A percentile compares a stretch with the other conserved stretches of the same genome.
These are phyloP conservation scores for Auricularia sp. DNA, from an alignment of 768 basidiomycete genomes.

Conservation along the genomic window DNA sequence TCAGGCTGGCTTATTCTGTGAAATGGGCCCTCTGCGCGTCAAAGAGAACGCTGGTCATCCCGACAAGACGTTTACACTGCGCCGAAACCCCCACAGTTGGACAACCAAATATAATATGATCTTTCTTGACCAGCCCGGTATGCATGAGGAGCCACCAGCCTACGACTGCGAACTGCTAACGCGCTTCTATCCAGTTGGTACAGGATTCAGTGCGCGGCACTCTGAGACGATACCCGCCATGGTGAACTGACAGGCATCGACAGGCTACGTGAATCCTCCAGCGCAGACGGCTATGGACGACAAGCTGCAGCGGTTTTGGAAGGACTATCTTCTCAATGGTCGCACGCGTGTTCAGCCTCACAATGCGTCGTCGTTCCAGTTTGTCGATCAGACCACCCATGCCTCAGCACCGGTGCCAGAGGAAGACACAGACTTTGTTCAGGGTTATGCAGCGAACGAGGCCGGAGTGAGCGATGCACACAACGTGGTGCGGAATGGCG, in stretches of 20 bases:
- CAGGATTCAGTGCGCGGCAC: neutral
- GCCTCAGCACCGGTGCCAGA: neutral
- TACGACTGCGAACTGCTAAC: too few species aligned
- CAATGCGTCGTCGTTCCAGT: neutral
- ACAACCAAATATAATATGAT: constrained; percentile 1
- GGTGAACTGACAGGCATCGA: neutral
- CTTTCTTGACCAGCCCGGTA: constrained; percentile 1
- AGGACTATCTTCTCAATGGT: neutral
- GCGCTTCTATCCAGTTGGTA: neutral
- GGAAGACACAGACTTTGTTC: neutral
- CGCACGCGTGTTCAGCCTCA: neutral
- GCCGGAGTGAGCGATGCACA: neutral
- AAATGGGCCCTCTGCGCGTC: neutral
- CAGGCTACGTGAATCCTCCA: neutral
- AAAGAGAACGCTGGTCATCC: neutral
- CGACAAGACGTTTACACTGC: neutral
- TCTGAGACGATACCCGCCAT: too few species aligned
- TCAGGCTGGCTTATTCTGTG: neutral
- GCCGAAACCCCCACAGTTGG: neutral
- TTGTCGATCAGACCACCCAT: neutral
- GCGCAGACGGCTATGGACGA: neutral
- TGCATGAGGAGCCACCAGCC: neutral
- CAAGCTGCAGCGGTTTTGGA: neutral
- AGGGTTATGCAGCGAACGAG: neutral
- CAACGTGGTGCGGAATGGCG: neutral